Base-by-base conservation (phyloP, 2,329 filamentous ascomycete species). In the Aspergillus brunneoviolaceus region DNA sequence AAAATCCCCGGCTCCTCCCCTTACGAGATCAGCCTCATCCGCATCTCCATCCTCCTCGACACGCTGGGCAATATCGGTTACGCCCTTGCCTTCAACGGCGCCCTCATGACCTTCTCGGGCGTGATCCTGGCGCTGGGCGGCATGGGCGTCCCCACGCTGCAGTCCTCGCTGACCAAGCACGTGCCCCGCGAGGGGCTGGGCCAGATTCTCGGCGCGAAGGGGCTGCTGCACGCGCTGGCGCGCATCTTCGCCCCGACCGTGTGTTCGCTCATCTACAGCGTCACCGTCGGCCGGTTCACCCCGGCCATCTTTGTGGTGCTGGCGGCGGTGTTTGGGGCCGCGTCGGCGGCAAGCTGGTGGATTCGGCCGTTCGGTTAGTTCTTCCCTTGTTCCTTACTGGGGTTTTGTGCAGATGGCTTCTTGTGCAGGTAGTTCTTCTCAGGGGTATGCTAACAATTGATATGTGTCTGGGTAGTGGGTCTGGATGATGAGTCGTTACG, bases 151-250 rank as follows among this genome's bases (percentile, higher is more conserved):
- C 93, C 95, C 1, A 95, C 91, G 0, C 82, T 96, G 53, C 92
- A 96, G 70, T 89, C 90, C 1, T 85, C 89, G 0, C 80, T 97
- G 54, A 97, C 92, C 21, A 98, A 97, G 73, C 95, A 98, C 74
- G 89, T 98, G 0, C 91, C 93, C 0, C 82, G 87, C 0, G 90
- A 95, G 64, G 85, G 85, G 51, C 89, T 95, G 0, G 95, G 95
- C 0, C 88, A 95, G 73, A 80, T 98, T n/a, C 83, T 99, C 0
- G 95, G 95, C 23, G 93, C 92, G 1, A 89, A 89, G 16, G 95
- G 94, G 0, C 80, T 98, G 62, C 77, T 98, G 60, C 94, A 98
- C 76, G 90, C 92, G 1, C 77, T 96, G 39, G 86, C 90, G 3
- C 83, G 92, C 62, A 87, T 98, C 2, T 73, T 96, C 12, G 88